Conservation (phyloP, 2,329 filamentous ascomycete genomes). For the Trichoderma gracile region DNA sequence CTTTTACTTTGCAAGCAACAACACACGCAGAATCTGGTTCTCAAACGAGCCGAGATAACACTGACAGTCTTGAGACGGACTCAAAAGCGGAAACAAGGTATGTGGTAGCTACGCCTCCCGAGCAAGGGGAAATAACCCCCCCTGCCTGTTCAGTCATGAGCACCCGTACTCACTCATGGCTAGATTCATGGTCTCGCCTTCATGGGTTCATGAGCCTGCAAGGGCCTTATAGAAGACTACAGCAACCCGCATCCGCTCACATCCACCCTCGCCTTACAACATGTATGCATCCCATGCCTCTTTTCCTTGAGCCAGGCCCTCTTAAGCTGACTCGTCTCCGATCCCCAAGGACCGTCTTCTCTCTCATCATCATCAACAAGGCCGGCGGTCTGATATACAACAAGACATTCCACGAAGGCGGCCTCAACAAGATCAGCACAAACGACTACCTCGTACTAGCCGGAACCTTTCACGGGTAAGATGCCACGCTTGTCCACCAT, state of each 20-base stretch:
- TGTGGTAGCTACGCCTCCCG: background rate
- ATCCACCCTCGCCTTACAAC: background rate
- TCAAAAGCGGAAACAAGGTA: constrained; percentile 3
- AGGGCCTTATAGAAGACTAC: constrained; percentile 7
- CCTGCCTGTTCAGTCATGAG: background rate
- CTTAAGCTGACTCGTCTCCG: background rate
- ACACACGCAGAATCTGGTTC: background rate
- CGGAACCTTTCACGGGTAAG: constrained; percentile 91
- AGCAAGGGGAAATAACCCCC: background rate
- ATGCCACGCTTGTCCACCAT: constrained; percentile 29
- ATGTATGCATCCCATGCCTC: constrained; percentile 9
- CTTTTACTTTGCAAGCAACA: background rate
- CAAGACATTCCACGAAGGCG: constrained; percentile 84
- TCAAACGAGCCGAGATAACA: background rate
- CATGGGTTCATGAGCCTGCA: constrained; percentile 27
- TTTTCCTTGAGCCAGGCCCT: background rate
- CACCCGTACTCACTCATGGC: constrained; percentile 4
- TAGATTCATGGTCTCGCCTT: constrained; percentile 27
- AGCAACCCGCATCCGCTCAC: background rate
- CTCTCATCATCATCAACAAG: constrained; percentile 98
- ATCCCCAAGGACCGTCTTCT: constrained; percentile 75
- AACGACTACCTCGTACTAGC: constrained; percentile 98
- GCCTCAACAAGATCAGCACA: constrained; percentile 81
- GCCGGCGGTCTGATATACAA: constrained; percentile 96
- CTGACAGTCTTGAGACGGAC: background rate